These are phyloP conservation scores for Tetraselmis striata DNA, from an alignment of 139 green algal species.

Conservation along the genomic window DNA sequence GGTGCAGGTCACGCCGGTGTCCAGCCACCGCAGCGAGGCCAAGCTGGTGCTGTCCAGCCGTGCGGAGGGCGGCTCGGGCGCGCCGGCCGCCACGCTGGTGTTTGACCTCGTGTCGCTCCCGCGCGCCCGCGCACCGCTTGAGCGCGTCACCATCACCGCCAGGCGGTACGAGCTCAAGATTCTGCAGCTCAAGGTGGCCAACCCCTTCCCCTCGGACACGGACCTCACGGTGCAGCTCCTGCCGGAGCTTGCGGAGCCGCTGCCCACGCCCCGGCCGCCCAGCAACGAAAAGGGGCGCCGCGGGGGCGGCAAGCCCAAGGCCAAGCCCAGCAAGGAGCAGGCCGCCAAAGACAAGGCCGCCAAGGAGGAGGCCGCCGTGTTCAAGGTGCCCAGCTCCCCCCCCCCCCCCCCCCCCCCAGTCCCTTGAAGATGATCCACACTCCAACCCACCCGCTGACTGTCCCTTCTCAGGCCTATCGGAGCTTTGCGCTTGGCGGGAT, in stretches of 20 bases:
- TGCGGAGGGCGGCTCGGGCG: constrained; percentile 17
- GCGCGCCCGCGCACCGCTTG: constrained; percentile 43
- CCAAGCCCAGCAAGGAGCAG: not conserved
- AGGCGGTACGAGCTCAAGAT: constrained; percentile 55
- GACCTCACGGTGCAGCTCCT: constrained; percentile 35
- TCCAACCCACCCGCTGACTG: too few species aligned
- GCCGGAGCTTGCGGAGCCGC: constrained; percentile 42
- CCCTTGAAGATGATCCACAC: too few species aligned
- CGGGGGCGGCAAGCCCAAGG: not conserved
- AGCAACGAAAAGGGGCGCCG: not conserved
- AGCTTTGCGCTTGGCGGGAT: too few species aligned
- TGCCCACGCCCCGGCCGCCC: constrained; percentile 5
- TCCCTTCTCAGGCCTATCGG: too few species aligned
- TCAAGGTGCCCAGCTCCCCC: constrained; percentile 36
- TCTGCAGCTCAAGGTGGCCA: constrained; percentile 55
- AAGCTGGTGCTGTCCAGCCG: constrained; percentile 21
- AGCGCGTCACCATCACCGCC: constrained; percentile 28
- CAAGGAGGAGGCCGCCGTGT: not conserved
- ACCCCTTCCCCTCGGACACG: constrained; percentile 70
- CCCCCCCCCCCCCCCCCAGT: too few species aligned
- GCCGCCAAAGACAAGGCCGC: not conserved
- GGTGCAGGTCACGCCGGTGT: constrained; percentile 10
- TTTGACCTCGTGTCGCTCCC: constrained; percentile 49
- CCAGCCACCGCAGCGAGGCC: not conserved
- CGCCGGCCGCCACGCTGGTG: constrained; percentile 56